These are phyloP conservation scores for Schizonepeta tenuifolia DNA, from an alignment of 257 asterid species.

Conservation along the genomic window DNA sequence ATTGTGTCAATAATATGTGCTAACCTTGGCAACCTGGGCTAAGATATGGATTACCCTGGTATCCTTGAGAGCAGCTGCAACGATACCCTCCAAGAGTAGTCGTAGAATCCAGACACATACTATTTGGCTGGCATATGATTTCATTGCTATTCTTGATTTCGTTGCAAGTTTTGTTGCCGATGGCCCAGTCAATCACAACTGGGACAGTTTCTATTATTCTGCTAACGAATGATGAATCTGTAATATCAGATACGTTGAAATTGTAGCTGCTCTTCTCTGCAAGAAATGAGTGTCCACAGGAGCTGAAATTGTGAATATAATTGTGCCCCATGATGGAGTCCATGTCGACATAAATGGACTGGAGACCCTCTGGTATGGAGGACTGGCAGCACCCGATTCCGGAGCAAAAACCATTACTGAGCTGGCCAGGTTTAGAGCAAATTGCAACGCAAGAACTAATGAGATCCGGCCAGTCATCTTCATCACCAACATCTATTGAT, in stretches of 20 bases:
- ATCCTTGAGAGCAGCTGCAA: constrained; percentile 43
- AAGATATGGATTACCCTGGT: constrained; percentile 46
- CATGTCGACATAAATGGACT: background rate
- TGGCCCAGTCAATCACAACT: constrained; percentile 42
- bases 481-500: background rate
- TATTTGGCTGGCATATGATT: constrained; percentile 30
- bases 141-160: background rate
- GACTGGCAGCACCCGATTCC: constrained; percentile 53
- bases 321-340: background rate
- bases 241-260: constrained; percentile 35
- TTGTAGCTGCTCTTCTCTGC: constrained; percentile 30
- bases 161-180: constrained; percentile 31
- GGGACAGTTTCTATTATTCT: constrained; percentile 27
- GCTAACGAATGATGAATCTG: background rate
- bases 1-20: background rate
- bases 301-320: constrained; percentile 27
- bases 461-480: background rate
- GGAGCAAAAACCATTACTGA: constrained; percentile 38
- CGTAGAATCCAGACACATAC: constrained; percentile 41
- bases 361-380: constrained; percentile 45
- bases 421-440: constrained; percentile 39
- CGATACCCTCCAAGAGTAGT: constrained; percentile 40
- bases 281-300: constrained; percentile 44
- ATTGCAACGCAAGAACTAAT: constrained; percentile 41
- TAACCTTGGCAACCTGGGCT: constrained; percentile 50